These are phyloP conservation scores for Clavulina sp. DNA, from an alignment of 768 basidiomycete genomes.

Conservation along the genomic window DNA sequence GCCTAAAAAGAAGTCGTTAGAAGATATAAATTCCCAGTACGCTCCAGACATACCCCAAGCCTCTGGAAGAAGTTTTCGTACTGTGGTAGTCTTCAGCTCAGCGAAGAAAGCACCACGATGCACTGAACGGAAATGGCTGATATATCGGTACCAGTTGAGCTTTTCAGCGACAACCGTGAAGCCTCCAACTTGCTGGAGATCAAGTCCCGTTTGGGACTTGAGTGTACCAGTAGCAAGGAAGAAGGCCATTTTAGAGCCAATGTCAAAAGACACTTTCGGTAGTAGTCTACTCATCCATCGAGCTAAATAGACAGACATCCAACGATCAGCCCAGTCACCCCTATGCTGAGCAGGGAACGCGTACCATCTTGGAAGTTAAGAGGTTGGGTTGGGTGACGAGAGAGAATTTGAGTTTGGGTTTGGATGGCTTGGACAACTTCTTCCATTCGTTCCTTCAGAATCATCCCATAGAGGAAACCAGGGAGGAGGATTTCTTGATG, in stretches of 20 bases:
- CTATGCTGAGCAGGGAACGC: not conserved
- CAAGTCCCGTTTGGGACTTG: conserved; percentile 84
- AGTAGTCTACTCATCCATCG: conserved; percentile 65
- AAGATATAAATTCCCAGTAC: conserved; percentile 7
- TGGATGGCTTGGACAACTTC: conserved; percentile 48
- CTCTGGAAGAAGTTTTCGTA: conserved; percentile 90
- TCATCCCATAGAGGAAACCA: conserved; percentile 85
- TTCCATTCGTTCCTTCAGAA: conserved; percentile 93
- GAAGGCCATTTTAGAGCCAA: conserved; percentile 76
- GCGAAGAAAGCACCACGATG: conserved; percentile 99
- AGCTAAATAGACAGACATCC: conserved; percentile 27
- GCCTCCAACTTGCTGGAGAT: conserved; percentile 94
- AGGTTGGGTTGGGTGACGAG: no score
- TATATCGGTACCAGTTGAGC: conserved; percentile 95
- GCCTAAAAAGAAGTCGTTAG: conserved; percentile 27
- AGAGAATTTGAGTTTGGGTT: not conserved
- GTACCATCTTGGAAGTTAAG: no score
- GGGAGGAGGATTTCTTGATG: conserved; percentile 95
- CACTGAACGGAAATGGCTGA: conserved; percentile 94
- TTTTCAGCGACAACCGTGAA: conserved; percentile 99
- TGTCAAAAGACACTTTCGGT: conserved; percentile 71
- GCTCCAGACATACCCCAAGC: conserved; percentile 62
- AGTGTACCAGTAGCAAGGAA: conserved; percentile 97
- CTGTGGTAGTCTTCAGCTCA: conserved; percentile 93
- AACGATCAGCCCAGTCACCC: not conserved